These are phyloP conservation scores for Cladorrhinum sp. DNA, from an alignment of 2,329 filamentous ascomycete species.

Conservation along the genomic window DNA sequence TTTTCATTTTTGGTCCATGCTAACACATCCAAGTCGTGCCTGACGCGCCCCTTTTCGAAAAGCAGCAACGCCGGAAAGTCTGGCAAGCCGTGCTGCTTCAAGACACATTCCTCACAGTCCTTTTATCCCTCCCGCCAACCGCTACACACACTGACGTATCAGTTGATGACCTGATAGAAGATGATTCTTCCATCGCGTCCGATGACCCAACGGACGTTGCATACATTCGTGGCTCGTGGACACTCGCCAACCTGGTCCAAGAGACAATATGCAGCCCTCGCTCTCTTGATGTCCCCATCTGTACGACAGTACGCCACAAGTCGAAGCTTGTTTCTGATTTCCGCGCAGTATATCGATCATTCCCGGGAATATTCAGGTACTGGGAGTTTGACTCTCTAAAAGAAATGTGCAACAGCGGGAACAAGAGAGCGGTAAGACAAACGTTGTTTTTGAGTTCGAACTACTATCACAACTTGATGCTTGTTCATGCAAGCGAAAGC, in stretches of 20 bases:
- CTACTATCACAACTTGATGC: constrained; percentile 79
- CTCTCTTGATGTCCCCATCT: constrained; percentile 70
- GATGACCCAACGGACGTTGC: constrained; percentile 64
- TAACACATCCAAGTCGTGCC: constrained; percentile 50
- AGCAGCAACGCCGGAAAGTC: constrained; percentile 73
- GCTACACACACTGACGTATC: constrained; percentile 77
- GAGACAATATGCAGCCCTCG: constrained; percentile 72
- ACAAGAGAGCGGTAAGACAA: constrained; percentile 68
- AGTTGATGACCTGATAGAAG: constrained; percentile 69
- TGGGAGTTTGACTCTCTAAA: constrained; percentile 62
- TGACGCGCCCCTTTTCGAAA: constrained; percentile 65
- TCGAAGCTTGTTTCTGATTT: constrained; percentile 68
- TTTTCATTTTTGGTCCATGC: constrained; percentile 15
- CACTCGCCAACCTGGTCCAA: constrained; percentile 73
- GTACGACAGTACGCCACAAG: constrained; percentile 65
- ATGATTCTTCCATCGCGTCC: constrained; percentile 54
- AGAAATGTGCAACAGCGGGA: constrained; percentile 49
- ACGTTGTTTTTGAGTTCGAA: constrained; percentile 78
- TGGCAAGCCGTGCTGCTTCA: constrained; percentile 81
- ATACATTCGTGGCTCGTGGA: constrained; percentile 76
- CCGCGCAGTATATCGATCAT: constrained; percentile 67
- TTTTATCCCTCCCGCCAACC: constrained; percentile 72
- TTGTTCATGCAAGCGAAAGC: constrained; percentile 70
- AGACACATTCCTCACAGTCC: constrained; percentile 76
- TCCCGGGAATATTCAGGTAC: constrained; percentile 67